Percentiles rank a stretch among this genome's conserved stretches.
Evolutionary conservation across 306 rosid genomes (phyloP).

Genomic region (Sechiopsis laciniata): DNA sequence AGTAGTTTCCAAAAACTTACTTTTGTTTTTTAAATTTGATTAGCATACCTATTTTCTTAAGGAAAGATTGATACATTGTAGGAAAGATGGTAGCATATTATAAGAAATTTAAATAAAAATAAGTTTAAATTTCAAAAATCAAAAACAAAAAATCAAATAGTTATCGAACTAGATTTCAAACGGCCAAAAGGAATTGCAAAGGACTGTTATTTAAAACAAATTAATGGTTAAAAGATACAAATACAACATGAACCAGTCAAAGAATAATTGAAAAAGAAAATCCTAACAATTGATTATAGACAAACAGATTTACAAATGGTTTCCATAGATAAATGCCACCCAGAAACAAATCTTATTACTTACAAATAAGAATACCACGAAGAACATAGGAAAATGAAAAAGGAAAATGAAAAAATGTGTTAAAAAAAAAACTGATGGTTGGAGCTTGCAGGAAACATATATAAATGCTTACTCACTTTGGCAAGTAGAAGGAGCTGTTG

Average conservation of each 20-base stretch:
- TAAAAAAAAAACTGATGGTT: not conserved
- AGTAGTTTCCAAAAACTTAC: too few species aligned
- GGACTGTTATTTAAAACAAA: not conserved
- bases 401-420: too few species aligned
- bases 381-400: not conserved
- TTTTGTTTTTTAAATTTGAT: too few species aligned
- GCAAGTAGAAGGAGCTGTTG: not conserved
- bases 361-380: not conserved
- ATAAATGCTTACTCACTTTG: conserved; percentile 8
- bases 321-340: conserved; percentile 8
- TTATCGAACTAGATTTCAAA: too few species aligned
- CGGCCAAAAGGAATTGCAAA: too few species aligned
- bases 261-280: not conserved
- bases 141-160: too few species aligned
- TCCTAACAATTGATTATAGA: conserved; percentile 2
- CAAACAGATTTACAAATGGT: conserved; percentile 18
- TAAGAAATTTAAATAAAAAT: too few species aligned
- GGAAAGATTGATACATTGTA: too few species aligned
- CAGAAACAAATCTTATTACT: conserved; percentile 5
- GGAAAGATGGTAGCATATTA: too few species aligned
- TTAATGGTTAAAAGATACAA: not conserved
- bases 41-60: too few species aligned
- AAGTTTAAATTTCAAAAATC: too few species aligned
- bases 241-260: not conserved
- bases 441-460: not conserved